Base-by-base conservation (phyloP, 2,329 filamentous ascomycete genomes). In the Neoascochyta sp. region DNA sequence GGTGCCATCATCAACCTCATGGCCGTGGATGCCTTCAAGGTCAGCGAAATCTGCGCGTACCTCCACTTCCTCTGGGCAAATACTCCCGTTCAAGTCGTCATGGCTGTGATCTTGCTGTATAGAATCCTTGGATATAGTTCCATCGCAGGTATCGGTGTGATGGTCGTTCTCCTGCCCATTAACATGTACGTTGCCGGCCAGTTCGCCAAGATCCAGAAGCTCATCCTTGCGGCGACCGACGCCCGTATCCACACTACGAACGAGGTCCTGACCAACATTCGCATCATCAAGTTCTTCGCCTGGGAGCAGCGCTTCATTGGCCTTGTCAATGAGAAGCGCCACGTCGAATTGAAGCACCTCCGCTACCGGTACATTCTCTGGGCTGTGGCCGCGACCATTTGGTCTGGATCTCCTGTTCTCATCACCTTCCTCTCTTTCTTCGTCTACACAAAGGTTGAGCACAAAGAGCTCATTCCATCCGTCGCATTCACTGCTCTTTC, bases 1-100 rank as follows among this genome's bases (percentile, higher is more conserved):
- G 92, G 93, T 41, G 94, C 92, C n/a, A 95, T 98, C 54, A 98
- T 98, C 69, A 98, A 96, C 63, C 72, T 98, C 45, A 98, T 98
- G 92, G 93, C 92, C 8, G 93, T 98, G 22, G 93, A 98, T 69
- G 95, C 90, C 26, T 96, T 96, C 78, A 98, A 98, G 67, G 87
- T 98, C 32, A 85, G 86, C 41, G 92, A 98, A 59, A 82, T 95
- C 36, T 92, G 87, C 20, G 85, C 90, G 0, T 98, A 98, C 60
- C 70, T 98, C 17, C 92, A 98, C 64, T 98, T 94, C 64, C 71
- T 98, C n/a, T 84, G 90, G 71, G 90, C 89, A 0, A 81, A 84
- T 39, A 89, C 90, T 2, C 92, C 92, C 0, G 85, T 92, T 0
- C 89, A 96, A 64, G 76, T 98, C 21, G 67, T 84, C 24, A 77